Percentiles rank a stretch among this genome's conserved stretches.
Evolutionary conservation across 345 rosid genomes (phyloP).

Genomic region (Kernera saxatilis): DNA sequence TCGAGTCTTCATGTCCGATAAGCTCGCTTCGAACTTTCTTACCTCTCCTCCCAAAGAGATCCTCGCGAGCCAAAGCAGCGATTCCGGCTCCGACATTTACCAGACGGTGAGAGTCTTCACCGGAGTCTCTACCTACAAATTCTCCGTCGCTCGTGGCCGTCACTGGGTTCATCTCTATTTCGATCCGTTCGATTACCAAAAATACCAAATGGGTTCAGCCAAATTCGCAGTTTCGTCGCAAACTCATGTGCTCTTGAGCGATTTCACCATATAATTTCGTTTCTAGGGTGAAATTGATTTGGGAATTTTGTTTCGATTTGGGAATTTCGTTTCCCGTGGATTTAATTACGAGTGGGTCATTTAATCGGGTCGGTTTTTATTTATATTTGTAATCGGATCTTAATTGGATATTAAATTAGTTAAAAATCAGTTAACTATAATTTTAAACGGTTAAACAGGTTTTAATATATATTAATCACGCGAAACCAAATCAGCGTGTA

Average conservation of each 20-base stretch:
- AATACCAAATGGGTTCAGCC: slow-evolving; percentile 52
- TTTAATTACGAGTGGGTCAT: too few species aligned
- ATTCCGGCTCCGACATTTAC: slow-evolving; percentile 49
- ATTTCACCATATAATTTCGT: too few species aligned
- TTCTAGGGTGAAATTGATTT: too few species aligned
- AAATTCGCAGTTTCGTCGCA: slow-evolving; percentile 58
- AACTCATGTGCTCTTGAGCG: slow-evolving; percentile 48
- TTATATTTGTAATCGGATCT: too few species aligned
- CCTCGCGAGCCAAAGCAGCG: slow-evolving; percentile 32
- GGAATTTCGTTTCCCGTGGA: too few species aligned
- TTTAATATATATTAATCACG: too few species aligned
- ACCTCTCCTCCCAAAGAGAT: slow-evolving; percentile 46
- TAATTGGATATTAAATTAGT: too few species aligned
- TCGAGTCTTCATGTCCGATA: slow-evolving; percentile 72
- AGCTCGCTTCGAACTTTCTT: slow-evolving; percentile 48
- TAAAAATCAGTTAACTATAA: too few species aligned
- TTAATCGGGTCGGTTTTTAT: too few species aligned
- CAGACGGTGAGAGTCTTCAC: slow-evolving; percentile 71
- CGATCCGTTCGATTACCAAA: slow-evolving; percentile 51
- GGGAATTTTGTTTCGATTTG: too few species aligned
- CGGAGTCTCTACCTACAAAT: slow-evolving; percentile 53
- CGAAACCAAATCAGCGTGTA: too few species aligned
- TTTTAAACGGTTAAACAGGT: too few species aligned
- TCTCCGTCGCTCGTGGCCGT: slow-evolving; percentile 60
- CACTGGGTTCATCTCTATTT: slow-evolving; percentile 95